phyloP scores from a whole-genome alignment of 1,139 yeast species.

The Meyerozyma smithsonii region DNA sequence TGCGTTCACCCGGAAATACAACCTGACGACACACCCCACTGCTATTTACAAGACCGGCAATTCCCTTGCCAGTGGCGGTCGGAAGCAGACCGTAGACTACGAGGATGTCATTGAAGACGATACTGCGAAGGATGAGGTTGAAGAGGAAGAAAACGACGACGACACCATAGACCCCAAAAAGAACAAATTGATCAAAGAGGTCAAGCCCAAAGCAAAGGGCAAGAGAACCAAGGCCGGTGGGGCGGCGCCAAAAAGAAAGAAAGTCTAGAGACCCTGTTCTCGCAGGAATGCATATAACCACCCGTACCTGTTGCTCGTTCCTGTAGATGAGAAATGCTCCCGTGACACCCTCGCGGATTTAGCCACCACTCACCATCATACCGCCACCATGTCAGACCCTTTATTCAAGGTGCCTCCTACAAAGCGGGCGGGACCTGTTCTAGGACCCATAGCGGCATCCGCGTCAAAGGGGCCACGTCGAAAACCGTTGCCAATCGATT shows the following conservation, averaged over 20 bases:
- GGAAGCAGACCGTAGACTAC: constrained; percentile 44
- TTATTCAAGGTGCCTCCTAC: constrained; percentile 9
- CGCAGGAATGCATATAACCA: too few species aligned
- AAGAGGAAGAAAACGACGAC: constrained; percentile 23
- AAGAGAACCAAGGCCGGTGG: constrained; percentile 9
- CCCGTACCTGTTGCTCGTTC: too few species aligned
- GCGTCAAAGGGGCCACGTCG: constrained; percentile 22
- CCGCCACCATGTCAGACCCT: constrained; percentile 4
- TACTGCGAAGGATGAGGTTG: constrained; percentile 35
- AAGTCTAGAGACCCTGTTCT: too few species aligned
- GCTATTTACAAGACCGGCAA: constrained; percentile 74
- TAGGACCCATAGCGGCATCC: constrained; percentile 8
- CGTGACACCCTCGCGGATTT: too few species aligned
- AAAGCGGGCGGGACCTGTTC: constrained; percentile 6
- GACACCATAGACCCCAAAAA: constrained; percentile 30
- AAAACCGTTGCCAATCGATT: constrained; percentile 44
- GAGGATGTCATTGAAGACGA: constrained; percentile 65
- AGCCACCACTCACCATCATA: neutral
- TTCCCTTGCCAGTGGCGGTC: constrained; percentile 35
- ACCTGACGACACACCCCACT: constrained; percentile 71
- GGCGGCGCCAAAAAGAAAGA: constrained; percentile 13
- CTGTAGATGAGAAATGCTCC: too few species aligned
- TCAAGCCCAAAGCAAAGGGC: constrained; percentile 18
- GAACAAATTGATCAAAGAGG: constrained; percentile 42
- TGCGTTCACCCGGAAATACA: constrained; percentile 82